Evolutionary conservation across 164 flowering plant genomes (phyloP), one percentile per base, ranked within the genome.

Genomic region (Litsea cubeba): DNA sequence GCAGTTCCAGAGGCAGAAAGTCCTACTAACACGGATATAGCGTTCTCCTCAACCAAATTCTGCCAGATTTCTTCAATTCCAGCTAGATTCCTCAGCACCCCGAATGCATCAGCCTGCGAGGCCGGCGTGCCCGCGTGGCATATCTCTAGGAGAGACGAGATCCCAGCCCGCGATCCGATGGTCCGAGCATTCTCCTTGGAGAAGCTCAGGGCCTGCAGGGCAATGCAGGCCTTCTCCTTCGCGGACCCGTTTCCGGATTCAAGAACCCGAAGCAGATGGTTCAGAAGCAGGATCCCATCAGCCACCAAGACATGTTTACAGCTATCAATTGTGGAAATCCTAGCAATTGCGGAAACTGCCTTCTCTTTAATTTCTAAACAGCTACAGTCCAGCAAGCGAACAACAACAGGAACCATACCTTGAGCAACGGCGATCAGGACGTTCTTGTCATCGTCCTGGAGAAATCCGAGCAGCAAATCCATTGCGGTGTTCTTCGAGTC

Each of bases 241-340:
- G 92, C 92, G 26, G 84, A 85, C 2, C 91, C 94, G 54, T 88
- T 87, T n/a, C 97, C 97, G 0, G 90, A 92, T 71, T 95, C 98
- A 7, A 95, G 73, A 40, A 92, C 86, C 5, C 98, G 81, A 68
- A 91, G 80, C 28, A 95, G 81, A 70, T 93, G 89, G 72, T 92
- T 88, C 72, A 94, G 69, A 7, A 90, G 78, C 79, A 85, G 68
- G 76, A 95, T 70, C 8, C 99, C 99, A 54, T 95, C 99, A 1
- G 90, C 94, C 3, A 87, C 65, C 66, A 95, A 72, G 2, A 85
- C 90, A 72, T 86, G 87, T 77, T 85, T 90, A 77, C 90, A 82
- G 20, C 91, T 84, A 32, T 91, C 98, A 24, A 87, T 88, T 74
- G 72, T 71, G 1, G 99, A 90, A 73, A 93, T 85, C 83, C 89